phyloP scores from a whole-genome alignment of 306 rosid genomes.

The Adenanthera pavonina region DNA sequence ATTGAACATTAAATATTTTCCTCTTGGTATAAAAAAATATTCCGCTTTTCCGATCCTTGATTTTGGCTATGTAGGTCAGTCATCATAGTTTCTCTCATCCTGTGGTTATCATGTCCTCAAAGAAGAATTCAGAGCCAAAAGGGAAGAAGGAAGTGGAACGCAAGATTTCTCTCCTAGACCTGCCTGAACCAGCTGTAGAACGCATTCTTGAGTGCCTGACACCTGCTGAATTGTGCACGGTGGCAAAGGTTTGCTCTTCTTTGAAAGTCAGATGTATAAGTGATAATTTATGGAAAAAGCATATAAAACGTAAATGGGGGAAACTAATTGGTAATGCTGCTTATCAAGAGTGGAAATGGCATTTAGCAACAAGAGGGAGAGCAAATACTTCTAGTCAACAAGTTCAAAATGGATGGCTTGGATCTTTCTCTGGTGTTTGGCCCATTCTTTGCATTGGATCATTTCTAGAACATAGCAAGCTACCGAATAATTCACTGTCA shows the following conservation, averaged over 20 bases:
- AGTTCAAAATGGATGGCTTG: slow-evolving; percentile 41
- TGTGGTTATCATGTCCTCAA: slow-evolving; percentile 26
- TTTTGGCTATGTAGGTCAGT: slow-evolving; percentile 35
- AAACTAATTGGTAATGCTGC: slow-evolving; percentile 53
- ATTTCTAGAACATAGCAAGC: slow-evolving; percentile 33
- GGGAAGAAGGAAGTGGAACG: slow-evolving; percentile 44
- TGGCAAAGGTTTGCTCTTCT: slow-evolving; percentile 57
- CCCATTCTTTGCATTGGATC: slow-evolving; percentile 38
- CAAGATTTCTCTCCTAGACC: slow-evolving; percentile 50
- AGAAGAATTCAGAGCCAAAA: slow-evolving; percentile 33
- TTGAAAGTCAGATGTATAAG: slow-evolving; percentile 55
- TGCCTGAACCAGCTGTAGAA: slow-evolving; percentile 61
- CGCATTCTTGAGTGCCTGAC: slow-evolving; percentile 57
- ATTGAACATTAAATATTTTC: neutral
- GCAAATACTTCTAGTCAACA: neutral
- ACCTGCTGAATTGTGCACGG: slow-evolving; percentile 50
- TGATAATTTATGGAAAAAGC: slow-evolving; percentile 65
- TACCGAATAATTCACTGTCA: slow-evolving; percentile 33
- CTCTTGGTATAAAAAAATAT: neutral
- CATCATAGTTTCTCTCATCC: slow-evolving; percentile 23
- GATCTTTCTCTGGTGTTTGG: slow-evolving; percentile 29
- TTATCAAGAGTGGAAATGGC: slow-evolving; percentile 51
- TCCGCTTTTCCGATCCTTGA: neutral
- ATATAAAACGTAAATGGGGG: slow-evolving; percentile 57
- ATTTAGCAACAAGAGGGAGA: slow-evolving; percentile 41